A percentile compares a stretch with the other conserved stretches of the same genome.
phyloP scores from a whole-genome alignment of 2,329 filamentous ascomycete species.

The Colletotrichum tabaci region DNA sequence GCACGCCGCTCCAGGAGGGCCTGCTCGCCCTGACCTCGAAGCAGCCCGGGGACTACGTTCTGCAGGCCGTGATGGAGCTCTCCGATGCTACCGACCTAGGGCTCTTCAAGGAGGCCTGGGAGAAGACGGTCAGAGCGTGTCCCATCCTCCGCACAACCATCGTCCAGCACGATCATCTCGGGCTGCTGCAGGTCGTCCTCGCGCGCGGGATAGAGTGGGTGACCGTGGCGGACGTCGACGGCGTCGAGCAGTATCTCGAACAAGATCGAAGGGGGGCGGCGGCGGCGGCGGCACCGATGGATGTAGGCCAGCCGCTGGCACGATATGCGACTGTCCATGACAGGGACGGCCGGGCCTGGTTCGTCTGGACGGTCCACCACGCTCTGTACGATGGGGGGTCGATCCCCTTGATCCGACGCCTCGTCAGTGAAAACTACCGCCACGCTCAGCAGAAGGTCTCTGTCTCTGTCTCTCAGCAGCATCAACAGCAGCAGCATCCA shows the following conservation, averaged over 20 bases:
- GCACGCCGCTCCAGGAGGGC: constrained; percentile 58
- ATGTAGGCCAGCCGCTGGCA: not conserved
- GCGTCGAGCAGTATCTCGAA: not conserved
- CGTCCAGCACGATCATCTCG: not conserved
- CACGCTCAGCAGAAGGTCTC: not conserved
- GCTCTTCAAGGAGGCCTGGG: constrained; percentile 42
- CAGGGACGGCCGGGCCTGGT: not conserved
- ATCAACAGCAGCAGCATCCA: not conserved
- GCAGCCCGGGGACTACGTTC: constrained; percentile 53
- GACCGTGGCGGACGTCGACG: not conserved
- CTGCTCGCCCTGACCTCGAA: constrained; percentile 55
- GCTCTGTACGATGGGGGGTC: constrained; percentile 18
- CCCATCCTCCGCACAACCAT: constrained; percentile 10
- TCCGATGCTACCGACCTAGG: constrained; percentile 42
- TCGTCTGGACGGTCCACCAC: constrained; percentile 5
- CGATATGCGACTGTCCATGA: constrained; percentile 21
- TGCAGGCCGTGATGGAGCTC: constrained; percentile 48
- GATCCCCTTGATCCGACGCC: constrained; percentile 11
- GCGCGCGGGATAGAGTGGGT: not conserved
- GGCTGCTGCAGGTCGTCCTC: not conserved
- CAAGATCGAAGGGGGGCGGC: constrained; percentile 24
- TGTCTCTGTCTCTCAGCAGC: too few species aligned
- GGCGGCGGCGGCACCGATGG: not conserved
- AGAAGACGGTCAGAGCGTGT: not conserved
- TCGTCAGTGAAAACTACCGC: constrained; percentile 17